phyloP scores from a whole-genome alignment of 1,284 basidiomycete species.

The Kwoniella shivajii region DNA sequence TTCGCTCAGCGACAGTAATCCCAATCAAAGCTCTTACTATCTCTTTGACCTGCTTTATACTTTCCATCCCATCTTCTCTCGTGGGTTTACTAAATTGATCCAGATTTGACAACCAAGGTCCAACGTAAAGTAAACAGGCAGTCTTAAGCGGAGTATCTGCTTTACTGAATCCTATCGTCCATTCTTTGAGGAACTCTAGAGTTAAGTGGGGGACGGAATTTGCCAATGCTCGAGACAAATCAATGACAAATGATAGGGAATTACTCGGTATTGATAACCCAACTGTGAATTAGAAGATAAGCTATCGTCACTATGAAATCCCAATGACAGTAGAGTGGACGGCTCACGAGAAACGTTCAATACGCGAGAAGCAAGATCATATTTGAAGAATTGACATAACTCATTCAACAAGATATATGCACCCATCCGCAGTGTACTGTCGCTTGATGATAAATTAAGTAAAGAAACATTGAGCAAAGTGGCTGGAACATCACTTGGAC shows the following conservation, averaged over 20 bases:
- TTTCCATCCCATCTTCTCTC: constrained; percentile 50
- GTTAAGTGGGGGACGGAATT: constrained; percentile 75
- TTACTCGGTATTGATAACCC: constrained; percentile 76
- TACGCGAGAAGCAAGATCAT: constrained; percentile 68
- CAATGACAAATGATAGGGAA: constrained; percentile 64
- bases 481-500: constrained; percentile 78
- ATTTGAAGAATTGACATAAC: constrained; percentile 74
- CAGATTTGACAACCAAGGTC: constrained; percentile 83
- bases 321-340: constrained; percentile 1
- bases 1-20: constrained; percentile 68
- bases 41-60: constrained; percentile 62
- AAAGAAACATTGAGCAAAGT: constrained; percentile 79
- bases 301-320: constrained; percentile 13
- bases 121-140: constrained; percentile 74
- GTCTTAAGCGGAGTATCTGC: constrained; percentile 68
- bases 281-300: constrained; percentile 31
- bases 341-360: constrained; percentile 64
- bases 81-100: constrained; percentile 70
- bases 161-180: constrained; percentile 61
- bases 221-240: constrained; percentile 72
- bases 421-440: constrained; percentile 72
- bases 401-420: constrained; percentile 77
- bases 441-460: constrained; percentile 69
- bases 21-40: constrained; percentile 75
- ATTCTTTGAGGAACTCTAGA: constrained; percentile 81